phyloP scores from a whole-genome alignment of 768 basidiomycete genomes.

The Austroboletus festivus region DNA sequence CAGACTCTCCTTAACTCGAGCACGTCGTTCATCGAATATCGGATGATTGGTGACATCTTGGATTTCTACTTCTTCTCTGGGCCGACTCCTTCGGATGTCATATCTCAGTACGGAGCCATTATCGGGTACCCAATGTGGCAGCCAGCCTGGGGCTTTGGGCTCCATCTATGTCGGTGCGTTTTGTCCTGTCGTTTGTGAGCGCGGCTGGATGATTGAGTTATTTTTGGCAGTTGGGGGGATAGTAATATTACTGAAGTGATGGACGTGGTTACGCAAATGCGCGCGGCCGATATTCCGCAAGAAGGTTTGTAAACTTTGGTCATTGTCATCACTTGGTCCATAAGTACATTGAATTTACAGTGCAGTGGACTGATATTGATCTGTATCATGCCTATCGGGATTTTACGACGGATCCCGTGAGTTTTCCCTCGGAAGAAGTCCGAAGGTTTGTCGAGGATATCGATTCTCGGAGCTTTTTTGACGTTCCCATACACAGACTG shows the following conservation, averaged over 20 bases:
- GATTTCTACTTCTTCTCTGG: conserved; percentile 78
- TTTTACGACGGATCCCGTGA: conserved; percentile 66
- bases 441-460: conserved; percentile 47
- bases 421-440: conserved; percentile 55
- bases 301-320: conserved; percentile 45
- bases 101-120: conserved; percentile 64
- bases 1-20: conserved; percentile 51
- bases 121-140: conserved; percentile 68
- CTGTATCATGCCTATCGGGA: conserved; percentile 66
- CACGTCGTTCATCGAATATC: conserved; percentile 65
- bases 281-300: conserved; percentile 69
- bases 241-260: conserved; percentile 52
- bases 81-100: conserved; percentile 45
- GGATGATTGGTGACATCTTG: conserved; percentile 67
- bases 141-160: conserved; percentile 73
- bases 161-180: conserved; percentile 62
- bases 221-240: conserved; percentile 44
- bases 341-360: conserved; percentile 35
- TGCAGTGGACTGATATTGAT: conserved; percentile 81
- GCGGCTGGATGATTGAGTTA: background rate
- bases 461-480: conserved; percentile 3
- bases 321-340: too few species aligned
- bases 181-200: background rate
- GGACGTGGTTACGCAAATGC: conserved; percentile 56
- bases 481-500: too few species aligned